Conservation (phyloP, 805 yeast species). For the Kuraishia piskuri region DNA sequence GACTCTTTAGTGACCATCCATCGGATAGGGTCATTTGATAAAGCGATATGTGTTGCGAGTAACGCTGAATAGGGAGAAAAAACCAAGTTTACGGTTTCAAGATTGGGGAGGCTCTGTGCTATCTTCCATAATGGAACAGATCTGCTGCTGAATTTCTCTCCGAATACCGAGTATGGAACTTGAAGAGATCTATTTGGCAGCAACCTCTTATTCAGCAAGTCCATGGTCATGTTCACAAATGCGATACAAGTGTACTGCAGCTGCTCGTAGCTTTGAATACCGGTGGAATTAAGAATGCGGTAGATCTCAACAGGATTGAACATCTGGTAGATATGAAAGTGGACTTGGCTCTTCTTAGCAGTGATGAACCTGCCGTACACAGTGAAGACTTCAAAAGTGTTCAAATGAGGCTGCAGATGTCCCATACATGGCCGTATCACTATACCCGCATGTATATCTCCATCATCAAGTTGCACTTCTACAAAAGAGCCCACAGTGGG, state of each 20-base stretch:
- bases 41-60: not conserved
- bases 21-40: not conserved
- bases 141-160: not conserved
- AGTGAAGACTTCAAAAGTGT: not conserved
- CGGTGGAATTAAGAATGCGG: not conserved
- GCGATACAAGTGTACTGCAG: not conserved
- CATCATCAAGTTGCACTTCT: slow-evolving; percentile 20
- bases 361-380: not conserved
- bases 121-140: not conserved
- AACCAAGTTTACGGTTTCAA: not conserved
- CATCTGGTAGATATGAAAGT: slow-evolving; percentile 2
- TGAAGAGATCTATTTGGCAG: not conserved
- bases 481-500: slow-evolving; percentile 28
- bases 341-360: not conserved
- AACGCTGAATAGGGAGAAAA: not conserved
- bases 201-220: not conserved
- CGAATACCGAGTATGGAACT: not conserved
- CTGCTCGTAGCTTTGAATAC: not conserved
- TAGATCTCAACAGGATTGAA: not conserved
- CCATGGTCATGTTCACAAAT: not conserved
- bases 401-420: not conserved
- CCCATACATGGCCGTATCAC: slow-evolving; percentile 22
- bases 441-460: slow-evolving; percentile 22
- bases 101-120: not conserved
- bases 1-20: not conserved